Evolutionary conservation across 2,329 filamentous ascomycete genomes (phyloP).

Genomic region (Harringtonia aguacate): DNA sequence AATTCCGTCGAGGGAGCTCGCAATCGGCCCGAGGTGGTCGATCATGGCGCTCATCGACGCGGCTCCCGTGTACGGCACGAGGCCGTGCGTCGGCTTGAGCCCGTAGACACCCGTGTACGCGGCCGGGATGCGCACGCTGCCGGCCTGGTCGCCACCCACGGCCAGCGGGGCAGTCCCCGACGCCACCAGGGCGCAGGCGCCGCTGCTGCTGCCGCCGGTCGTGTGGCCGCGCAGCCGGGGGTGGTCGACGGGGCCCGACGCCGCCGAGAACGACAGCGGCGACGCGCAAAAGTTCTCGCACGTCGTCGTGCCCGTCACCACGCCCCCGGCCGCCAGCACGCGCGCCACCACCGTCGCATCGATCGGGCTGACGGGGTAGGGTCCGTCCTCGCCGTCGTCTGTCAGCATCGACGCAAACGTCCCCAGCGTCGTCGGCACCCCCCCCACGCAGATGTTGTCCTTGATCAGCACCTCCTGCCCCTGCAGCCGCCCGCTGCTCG

Average conservation of each 20-base stretch:
- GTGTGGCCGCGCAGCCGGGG: constrained; percentile 66
- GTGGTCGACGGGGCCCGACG: constrained; percentile 63
- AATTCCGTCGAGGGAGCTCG: constrained; percentile 28
- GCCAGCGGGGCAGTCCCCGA: constrained; percentile 43
- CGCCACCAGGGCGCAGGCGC: constrained; percentile 38
- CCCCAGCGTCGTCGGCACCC: constrained; percentile 43
- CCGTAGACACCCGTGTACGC: constrained; percentile 29
- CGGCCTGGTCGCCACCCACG: constrained; percentile 58
- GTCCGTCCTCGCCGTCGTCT: constrained; percentile 10
- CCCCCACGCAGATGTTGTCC: constrained; percentile 63
- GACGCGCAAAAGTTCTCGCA: constrained; percentile 56
- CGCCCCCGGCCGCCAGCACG: constrained; percentile 49
- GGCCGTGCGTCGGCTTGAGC: constrained; percentile 35
- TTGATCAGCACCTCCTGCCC: too few species aligned
- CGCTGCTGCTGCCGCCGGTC: constrained; percentile 65
- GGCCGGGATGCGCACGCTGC: constrained; percentile 55
- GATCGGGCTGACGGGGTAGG: constrained; percentile 60
- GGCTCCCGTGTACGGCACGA: constrained; percentile 39
- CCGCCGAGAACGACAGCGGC: constrained; percentile 49
- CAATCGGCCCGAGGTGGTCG: constrained; percentile 35
- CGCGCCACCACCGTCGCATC: constrained; percentile 26
- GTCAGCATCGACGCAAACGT: constrained; percentile 31
- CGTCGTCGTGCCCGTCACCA: constrained; percentile 65
- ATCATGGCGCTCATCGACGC: constrained; percentile 26
- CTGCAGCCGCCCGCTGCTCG: too few species aligned